Percentiles rank a stretch among this genome's conserved stretches.
Conservation (phyloP, 2,329 filamentous ascomycete species). For the Fusarium coicis region DNA sequence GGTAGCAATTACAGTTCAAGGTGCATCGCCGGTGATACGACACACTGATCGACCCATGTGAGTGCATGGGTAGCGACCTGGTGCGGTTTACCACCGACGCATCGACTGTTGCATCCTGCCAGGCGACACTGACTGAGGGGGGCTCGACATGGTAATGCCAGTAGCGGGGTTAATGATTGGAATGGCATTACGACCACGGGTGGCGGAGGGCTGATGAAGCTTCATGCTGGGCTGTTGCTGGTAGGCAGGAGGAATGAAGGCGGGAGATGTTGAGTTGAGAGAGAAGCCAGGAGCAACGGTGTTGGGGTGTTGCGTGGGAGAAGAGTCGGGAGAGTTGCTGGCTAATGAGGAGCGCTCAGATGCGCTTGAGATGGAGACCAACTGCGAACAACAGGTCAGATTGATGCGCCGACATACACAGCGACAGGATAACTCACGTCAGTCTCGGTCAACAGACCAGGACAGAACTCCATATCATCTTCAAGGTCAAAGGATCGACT, state of each 20-base stretch:
- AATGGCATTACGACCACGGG: slow-evolving; percentile 92
- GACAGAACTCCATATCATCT: slow-evolving; percentile 96
- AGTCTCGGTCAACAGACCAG: slow-evolving; percentile 88
- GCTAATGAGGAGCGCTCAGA: slow-evolving; percentile 96
- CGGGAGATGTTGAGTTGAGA: slow-evolving; percentile 72
- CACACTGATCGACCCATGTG: slow-evolving; percentile 48
- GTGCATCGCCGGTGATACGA: slow-evolving; percentile 51
- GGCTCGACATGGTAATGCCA: slow-evolving; percentile 87
- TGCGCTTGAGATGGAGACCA: slow-evolving; percentile 90
- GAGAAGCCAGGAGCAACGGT: slow-evolving; percentile 83
- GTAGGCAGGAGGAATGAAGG: slow-evolving; percentile 73
- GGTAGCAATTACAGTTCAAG: slow-evolving; percentile 50
- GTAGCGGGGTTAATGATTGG: slow-evolving; percentile 97
- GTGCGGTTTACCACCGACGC: slow-evolving; percentile 63
- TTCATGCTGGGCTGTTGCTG: slow-evolving; percentile 78
- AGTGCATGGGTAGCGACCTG: slow-evolving; percentile 46
- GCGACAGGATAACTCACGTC: slow-evolving; percentile 73
- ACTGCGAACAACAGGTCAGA: slow-evolving; percentile 64
- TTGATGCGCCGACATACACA: slow-evolving; percentile 16
- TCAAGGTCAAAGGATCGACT: slow-evolving; percentile 94
- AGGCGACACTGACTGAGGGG: slow-evolving; percentile 77
- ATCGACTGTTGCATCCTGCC: slow-evolving; percentile 68
- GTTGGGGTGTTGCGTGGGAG: slow-evolving; percentile 88
- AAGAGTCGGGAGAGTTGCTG: slow-evolving; percentile 92
- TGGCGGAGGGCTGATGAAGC: slow-evolving; percentile 89